Conservation (phyloP, 2,329 filamentous ascomycete species). For the Epichloe sylvatica region DNA sequence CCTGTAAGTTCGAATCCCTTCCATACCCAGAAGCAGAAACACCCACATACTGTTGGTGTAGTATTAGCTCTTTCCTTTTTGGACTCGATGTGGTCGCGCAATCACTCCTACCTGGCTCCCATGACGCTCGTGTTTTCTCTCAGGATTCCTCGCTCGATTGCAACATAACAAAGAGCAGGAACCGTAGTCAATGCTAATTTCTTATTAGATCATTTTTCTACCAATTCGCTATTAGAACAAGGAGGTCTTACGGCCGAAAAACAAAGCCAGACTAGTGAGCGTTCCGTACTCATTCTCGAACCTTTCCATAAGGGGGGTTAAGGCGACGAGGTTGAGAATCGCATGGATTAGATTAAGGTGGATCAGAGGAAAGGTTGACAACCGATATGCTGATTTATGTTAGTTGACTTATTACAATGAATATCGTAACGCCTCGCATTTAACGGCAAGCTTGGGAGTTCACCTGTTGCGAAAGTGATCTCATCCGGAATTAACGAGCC, state of each 20-base stretch:
- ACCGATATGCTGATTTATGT: slow-evolving; percentile 57
- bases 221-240: neutral
- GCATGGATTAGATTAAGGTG: slow-evolving; percentile 72
- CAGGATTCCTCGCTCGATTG: slow-evolving; percentile 63
- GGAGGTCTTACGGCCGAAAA: slow-evolving; percentile 69
- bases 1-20: slow-evolving; percentile 74
- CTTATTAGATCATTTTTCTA: neutral
- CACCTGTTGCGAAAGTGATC: slow-evolving; percentile 58
- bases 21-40: slow-evolving; percentile 71
- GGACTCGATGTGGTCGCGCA: neutral
- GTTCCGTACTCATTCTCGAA: slow-evolving; percentile 92
- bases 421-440: neutral
- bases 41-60: slow-evolving; percentile 63
- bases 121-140: slow-evolving; percentile 58
- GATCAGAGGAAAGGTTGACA: slow-evolving; percentile 84
- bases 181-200: slow-evolving; percentile 58
- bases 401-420: neutral
- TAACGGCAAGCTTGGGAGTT: neutral
- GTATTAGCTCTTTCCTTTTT: neutral
- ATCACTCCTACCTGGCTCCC: slow-evolving; percentile 57
- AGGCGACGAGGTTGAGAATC: slow-evolving; percentile 61
- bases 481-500: slow-evolving; percentile 65
- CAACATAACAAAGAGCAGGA: slow-evolving; percentile 66
- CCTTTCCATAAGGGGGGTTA: slow-evolving; percentile 82
- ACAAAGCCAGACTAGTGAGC: slow-evolving; percentile 70